Percentiles rank a stretch among this genome's conserved stretches.
These are phyloP conservation scores for Pseudocercospora cruenta DNA, from an alignment of 2,329 filamentous ascomycete genomes.

Conservation along the genomic window DNA sequence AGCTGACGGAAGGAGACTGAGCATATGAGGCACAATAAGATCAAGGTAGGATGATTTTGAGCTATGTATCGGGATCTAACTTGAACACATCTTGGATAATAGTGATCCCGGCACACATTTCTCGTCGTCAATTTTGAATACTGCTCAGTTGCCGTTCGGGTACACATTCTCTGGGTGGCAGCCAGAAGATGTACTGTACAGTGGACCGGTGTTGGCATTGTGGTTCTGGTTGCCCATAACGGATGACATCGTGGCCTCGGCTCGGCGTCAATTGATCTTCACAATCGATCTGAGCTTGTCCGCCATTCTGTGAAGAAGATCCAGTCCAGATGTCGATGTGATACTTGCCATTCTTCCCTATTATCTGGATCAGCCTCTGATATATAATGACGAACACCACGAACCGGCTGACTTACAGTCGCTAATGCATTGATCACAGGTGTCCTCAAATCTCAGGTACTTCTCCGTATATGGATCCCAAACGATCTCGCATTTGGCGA, in stretches of 20 bases:
- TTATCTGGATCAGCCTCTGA: background rate
- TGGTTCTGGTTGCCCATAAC: constrained; percentile 5
- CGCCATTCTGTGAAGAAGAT: constrained; percentile 23
- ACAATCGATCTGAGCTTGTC: constrained; percentile 31
- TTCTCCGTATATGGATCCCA: constrained; percentile 52
- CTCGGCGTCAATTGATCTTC: constrained; percentile 33
- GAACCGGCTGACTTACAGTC: constrained; percentile 24
- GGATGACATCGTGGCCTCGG: constrained; percentile 9
- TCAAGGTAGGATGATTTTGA: background rate
- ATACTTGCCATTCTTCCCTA: constrained; percentile 21
- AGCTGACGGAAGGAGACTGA: background rate
- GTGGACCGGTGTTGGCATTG: constrained; percentile 11
- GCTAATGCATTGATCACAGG: constrained; percentile 39
- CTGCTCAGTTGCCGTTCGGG: constrained; percentile 9
- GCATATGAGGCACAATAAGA: background rate
- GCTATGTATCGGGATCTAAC: background rate
- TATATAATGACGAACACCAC: background rate
- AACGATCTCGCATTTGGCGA: constrained; percentile 49
- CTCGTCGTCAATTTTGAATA: background rate
- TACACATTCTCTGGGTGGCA: constrained; percentile 19
- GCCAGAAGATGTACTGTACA: constrained; percentile 5
- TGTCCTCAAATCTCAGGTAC: constrained; percentile 46
- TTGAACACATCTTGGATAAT: background rate
- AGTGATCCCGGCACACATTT: background rate
- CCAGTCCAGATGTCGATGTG: constrained; percentile 34